Evolutionary conservation across 2,329 filamentous ascomycete genomes (phyloP), one percentile per base, ranked within the genome.

Genomic region (Arthrobotrys conoides): DNA sequence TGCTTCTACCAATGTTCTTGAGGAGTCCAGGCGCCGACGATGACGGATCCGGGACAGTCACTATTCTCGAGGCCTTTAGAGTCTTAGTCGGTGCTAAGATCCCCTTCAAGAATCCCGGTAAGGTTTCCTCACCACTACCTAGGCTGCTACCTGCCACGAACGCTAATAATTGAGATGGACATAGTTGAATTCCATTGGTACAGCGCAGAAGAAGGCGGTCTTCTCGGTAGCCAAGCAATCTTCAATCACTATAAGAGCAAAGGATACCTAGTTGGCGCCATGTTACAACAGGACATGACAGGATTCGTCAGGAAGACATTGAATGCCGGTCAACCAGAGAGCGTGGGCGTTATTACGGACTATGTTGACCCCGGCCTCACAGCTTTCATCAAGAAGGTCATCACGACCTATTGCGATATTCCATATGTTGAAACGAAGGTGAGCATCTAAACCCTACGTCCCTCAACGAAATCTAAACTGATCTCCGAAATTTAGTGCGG

Each of bases 271-370:
- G 88, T 98, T 84, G 96, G 95, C 86, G 95, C 95, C 38, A 98
- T 98, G 96, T 89, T 98, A 69, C 95, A 98, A 86, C 95, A 98
- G 85, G 95, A 98, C 85, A 98, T 98, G 95, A 97, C 93, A 0
- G 95, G 95, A 18, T 97, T 92, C 84, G 89, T 94, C 4, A 90
- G 94, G 84, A 91, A 91, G 82, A 97, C 94, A 0, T 86, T 96
- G 20, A 92, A 96, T 81, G 91, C 93, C 2, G 94, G 94, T 76
- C 88, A 93, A 84, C 88, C 90, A 4, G 95, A 97, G 87, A 91
- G 90, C 55, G 92, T 98, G 1, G 95, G 95, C 51, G 93, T 98
- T 65, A 97, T 98, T 82, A 94, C 92, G 3, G 95, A 98, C 85
- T 97, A 88, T 82, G 95, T 98, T 53, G 92, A 97, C 83, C 86